A percentile compares a stretch with the other conserved stretches of the same genome.
These are phyloP conservation scores for Calonectria honghensis DNA, from an alignment of 2,329 filamentous ascomycete species.

Conservation along the genomic window DNA sequence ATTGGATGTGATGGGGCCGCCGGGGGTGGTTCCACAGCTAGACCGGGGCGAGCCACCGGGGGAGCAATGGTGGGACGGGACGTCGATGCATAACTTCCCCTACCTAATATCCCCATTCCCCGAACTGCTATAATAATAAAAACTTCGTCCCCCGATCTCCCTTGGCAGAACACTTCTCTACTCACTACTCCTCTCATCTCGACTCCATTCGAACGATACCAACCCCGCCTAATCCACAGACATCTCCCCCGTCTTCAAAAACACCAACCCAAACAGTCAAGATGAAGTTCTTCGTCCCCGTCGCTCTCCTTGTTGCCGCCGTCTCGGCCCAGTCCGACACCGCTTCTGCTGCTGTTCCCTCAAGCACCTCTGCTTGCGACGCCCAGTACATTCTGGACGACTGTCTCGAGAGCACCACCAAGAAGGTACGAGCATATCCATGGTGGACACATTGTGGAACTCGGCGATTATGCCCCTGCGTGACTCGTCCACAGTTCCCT, in stretches of 20 bases:
- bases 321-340: constrained; percentile 59
- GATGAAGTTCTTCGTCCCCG: constrained; percentile 68
- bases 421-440: constrained; percentile 56
- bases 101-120: constrained; percentile 30
- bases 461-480: background rate
- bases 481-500: background rate
- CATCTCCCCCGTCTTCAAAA: background rate
- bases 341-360: constrained; percentile 53
- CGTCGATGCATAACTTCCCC: constrained; percentile 30
- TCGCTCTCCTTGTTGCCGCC: constrained; percentile 63
- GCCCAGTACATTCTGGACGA: constrained; percentile 69
- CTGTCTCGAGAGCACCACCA: constrained; percentile 64
- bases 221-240: background rate
- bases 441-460: background rate
- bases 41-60: constrained; percentile 18
- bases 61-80: constrained; percentile 24
- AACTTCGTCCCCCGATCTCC: constrained; percentile 4
- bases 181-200: background rate
- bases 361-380: constrained; percentile 60
- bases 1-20: constrained; percentile 6
- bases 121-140: constrained; percentile 27
- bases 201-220: background rate
- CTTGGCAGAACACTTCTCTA: background rate
- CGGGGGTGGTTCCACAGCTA: constrained; percentile 22
- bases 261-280: constrained; percentile 44